phyloP scores from a whole-genome alignment of 1,139 yeast genomes.

The Zygoascus sp. region DNA sequence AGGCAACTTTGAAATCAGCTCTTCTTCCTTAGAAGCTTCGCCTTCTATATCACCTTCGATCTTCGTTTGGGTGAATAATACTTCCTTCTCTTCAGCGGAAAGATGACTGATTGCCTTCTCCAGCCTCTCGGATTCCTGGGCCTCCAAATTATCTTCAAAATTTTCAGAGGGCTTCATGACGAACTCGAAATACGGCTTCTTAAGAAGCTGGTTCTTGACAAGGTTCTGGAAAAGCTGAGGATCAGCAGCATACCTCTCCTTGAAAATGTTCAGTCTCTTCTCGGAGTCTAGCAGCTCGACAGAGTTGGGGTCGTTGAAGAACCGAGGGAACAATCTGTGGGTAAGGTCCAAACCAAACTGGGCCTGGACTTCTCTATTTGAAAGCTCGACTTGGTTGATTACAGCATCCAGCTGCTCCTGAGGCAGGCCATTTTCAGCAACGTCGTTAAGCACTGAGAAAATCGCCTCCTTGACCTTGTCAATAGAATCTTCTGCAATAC shows the following conservation, averaged over 20 bases:
- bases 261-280: constrained; percentile 53
- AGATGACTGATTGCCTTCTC: constrained; percentile 42
- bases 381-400: constrained; percentile 79
- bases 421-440: constrained; percentile 44
- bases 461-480: constrained; percentile 44
- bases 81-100: constrained; percentile 52
- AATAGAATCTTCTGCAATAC: constrained; percentile 52
- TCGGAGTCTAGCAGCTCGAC: constrained; percentile 64
- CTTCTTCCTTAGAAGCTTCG: constrained; percentile 59
- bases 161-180: constrained; percentile 66
- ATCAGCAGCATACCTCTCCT: constrained; percentile 48
- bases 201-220: constrained; percentile 50
- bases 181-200: constrained; percentile 59
- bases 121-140: constrained; percentile 57
- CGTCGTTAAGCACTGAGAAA: constrained; percentile 34
- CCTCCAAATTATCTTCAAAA: constrained; percentile 46
- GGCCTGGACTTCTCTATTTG: constrained; percentile 81
- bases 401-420: constrained; percentile 72
- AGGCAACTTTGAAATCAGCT: constrained; percentile 67
- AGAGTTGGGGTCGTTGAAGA: constrained; percentile 77
- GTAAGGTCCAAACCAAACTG: constrained; percentile 83
- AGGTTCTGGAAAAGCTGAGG: constrained; percentile 56
- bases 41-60: constrained; percentile 55
- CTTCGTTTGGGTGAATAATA: constrained; percentile 57
- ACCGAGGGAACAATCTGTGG: constrained; percentile 70